A percentile compares a stretch with the other conserved stretches of the same genome.
Evolutionary conservation across 2,329 filamentous ascomycete genomes (phyloP).

Genomic region (Trichoderma sp.): DNA sequence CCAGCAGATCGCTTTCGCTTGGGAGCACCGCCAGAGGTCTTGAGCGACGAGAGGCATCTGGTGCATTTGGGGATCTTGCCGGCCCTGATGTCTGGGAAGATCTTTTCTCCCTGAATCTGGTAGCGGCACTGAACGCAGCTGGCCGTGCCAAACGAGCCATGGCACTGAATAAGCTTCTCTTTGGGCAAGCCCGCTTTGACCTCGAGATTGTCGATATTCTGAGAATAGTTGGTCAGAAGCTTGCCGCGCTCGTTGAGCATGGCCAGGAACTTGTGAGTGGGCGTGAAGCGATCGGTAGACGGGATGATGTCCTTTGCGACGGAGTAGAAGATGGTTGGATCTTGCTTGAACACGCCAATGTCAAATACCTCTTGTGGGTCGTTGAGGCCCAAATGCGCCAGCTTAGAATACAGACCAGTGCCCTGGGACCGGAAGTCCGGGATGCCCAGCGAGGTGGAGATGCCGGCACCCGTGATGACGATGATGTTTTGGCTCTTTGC

Average conservation of each 20-base stretch:
- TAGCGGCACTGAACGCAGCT: constrained; percentile 79
- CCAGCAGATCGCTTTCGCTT: constrained; percentile 40
- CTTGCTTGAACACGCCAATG: constrained; percentile 78
- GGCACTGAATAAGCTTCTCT: constrained; percentile 88
- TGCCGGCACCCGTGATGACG: constrained; percentile 91
- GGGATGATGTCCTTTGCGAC: constrained; percentile 90
- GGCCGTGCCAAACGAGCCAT: constrained; percentile 92
- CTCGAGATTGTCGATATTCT: constrained; percentile 98
- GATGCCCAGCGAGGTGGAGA: constrained; percentile 93
- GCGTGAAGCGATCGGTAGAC: constrained; percentile 73
- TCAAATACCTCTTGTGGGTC: constrained; percentile 97
- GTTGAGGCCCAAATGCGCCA: constrained; percentile 70
- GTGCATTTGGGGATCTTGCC: constrained; percentile 74
- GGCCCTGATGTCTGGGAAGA: constrained; percentile 75
- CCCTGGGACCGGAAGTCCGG: constrained; percentile 95
- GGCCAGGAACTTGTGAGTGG: constrained; percentile 90
- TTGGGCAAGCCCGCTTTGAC: constrained; percentile 75
- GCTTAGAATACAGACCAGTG: constrained; percentile 83
- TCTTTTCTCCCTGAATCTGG: constrained; percentile 68
- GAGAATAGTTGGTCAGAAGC: constrained; percentile 93
- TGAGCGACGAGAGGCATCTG: constrained; percentile 60
- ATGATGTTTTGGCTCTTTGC: constrained; percentile 77
- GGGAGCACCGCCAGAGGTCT: constrained; percentile 26
- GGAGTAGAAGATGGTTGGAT: constrained; percentile 87
- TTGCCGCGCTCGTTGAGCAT: constrained; percentile 85